A percentile compares a stretch with the other conserved stretches of the same genome.
phyloP scores from a whole-genome alignment of 192 early-diverging fungal genomes.

The Bifiguratus adelaidae region DNA sequence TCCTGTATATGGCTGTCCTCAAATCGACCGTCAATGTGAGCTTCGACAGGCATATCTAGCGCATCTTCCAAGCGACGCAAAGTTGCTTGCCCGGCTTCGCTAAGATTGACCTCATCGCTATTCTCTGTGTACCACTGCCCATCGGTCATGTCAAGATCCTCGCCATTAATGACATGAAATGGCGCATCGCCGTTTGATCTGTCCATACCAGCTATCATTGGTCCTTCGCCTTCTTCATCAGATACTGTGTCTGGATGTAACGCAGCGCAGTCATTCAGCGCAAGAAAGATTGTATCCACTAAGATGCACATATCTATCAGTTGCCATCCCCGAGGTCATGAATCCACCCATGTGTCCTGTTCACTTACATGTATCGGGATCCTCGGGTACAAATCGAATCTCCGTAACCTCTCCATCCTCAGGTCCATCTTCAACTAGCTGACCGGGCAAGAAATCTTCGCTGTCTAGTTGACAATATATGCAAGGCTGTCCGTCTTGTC shows the following conservation, averaged over 20 bases:
- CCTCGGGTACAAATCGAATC: constrained; percentile 47
- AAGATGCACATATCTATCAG: not conserved
- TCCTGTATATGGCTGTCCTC: too few relatives aligned
- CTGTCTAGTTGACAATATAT: constrained; percentile 59
- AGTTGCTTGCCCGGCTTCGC: constrained; percentile 23
- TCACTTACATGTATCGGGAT: constrained; percentile 36
- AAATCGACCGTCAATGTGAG: too few relatives aligned
- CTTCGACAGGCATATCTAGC: too few relatives aligned
- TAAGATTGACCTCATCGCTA: constrained; percentile 22
- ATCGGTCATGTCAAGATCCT: constrained; percentile 25
- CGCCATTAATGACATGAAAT: constrained; percentile 16
- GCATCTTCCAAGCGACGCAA: constrained; percentile 19
- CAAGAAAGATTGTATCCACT: constrained; percentile 61
- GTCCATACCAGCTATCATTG: too few relatives aligned
- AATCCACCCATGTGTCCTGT: not conserved
- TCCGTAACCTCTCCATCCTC: constrained; percentile 39
- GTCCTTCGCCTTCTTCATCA: constrained; percentile 23
- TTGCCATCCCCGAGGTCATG: not conserved
- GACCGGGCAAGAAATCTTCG: constrained; percentile 19
- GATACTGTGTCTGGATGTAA: constrained; percentile 54
- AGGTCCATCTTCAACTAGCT: constrained; percentile 22
- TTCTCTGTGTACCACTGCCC: constrained; percentile 13
- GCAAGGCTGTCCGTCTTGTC: constrained; percentile 32
- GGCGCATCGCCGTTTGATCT: too few relatives aligned
- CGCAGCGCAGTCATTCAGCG: constrained; percentile 51